phyloP scores from a whole-genome alignment of 148 eudicot genomes.

The Euryodendron excelsum region DNA sequence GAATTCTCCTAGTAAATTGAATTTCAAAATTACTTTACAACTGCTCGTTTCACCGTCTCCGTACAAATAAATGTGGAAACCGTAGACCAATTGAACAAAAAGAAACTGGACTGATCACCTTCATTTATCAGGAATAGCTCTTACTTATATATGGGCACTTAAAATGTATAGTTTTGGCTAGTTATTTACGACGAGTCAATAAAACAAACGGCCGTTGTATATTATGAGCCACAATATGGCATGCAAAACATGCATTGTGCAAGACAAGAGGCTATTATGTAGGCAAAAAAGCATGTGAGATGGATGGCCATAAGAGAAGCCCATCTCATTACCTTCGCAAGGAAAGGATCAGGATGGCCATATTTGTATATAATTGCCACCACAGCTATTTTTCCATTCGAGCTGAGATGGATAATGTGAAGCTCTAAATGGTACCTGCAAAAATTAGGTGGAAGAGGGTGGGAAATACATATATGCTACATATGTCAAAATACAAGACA shows the following conservation, averaged over 20 bases:
- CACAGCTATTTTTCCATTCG: slow-evolving; percentile 20
- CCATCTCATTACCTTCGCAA: slow-evolving; percentile 24
- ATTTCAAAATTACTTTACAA: background rate
- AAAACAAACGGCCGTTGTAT: background rate
- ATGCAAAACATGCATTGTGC: background rate
- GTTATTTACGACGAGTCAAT: too few relatives aligned
- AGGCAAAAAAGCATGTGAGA: too few relatives aligned
- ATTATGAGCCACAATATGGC: background rate
- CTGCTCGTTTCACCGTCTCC: background rate
- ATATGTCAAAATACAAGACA: background rate
- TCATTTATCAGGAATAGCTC: too few relatives aligned
- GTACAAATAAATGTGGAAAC: background rate
- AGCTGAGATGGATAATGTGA: slow-evolving; percentile 31
- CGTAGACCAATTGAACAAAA: background rate
- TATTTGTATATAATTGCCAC: slow-evolving; percentile 28
- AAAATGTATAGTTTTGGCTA: too few relatives aligned
- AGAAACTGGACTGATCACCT: background rate
- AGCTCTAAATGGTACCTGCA: slow-evolving; percentile 26
- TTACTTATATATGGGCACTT: too few relatives aligned
- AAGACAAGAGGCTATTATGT: too few relatives aligned
- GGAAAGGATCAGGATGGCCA: slow-evolving; percentile 36
- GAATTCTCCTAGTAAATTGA: background rate
- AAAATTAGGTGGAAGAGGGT: background rate
- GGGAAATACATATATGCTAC: background rate
- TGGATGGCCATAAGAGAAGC: background rate